Conservation (phyloP, 345 rosid species). For the Aurinia saxatilis region DNA sequence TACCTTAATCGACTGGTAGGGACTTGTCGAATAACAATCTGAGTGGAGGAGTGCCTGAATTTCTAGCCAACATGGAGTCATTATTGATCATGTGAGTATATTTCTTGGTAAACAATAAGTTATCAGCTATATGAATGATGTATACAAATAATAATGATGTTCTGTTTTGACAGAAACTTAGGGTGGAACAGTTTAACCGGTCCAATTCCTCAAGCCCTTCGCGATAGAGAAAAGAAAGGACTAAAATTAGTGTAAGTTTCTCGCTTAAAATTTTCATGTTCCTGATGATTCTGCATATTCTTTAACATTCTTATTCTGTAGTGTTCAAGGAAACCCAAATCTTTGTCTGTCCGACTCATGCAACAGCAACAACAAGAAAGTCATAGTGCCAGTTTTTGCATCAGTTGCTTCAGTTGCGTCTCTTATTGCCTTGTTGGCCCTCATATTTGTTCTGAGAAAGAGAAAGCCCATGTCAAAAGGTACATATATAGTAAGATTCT, state of each 20-base stretch:
- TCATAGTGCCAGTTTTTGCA: constrained; percentile 21
- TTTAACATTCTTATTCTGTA: neutral
- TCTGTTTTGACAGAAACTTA: constrained; percentile 30
- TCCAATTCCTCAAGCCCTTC: constrained; percentile 30
- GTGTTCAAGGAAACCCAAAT: constrained; percentile 32
- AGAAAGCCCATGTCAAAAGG: neutral
- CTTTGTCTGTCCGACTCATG: constrained; percentile 28
- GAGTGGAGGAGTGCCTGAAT: constrained; percentile 33
- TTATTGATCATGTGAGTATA: constrained; percentile 33
- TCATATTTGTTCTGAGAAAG: constrained; percentile 10
- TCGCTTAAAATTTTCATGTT: neutral
- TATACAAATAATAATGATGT: neutral
- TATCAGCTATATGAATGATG: neutral
- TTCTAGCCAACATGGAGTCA: constrained; percentile 27
- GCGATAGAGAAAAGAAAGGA: constrained; percentile 6
- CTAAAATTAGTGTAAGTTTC: constrained; percentile 25
- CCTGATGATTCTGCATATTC: neutral
- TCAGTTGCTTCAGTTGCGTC: constrained; percentile 1
- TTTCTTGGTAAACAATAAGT: neutral
- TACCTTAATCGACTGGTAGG: constrained; percentile 3
- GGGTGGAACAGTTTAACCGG: constrained; percentile 33
- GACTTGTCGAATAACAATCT: constrained; percentile 40
- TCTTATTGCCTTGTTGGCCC: constrained; percentile 4
- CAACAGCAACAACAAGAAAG: constrained; percentile 8
- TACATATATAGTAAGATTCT: neutral